A percentile compares a stretch with the other conserved stretches of the same genome.
Evolutionary conservation across 1,284 basidiomycete genomes (phyloP).

Genomic region (Meripilus lineatus): DNA sequence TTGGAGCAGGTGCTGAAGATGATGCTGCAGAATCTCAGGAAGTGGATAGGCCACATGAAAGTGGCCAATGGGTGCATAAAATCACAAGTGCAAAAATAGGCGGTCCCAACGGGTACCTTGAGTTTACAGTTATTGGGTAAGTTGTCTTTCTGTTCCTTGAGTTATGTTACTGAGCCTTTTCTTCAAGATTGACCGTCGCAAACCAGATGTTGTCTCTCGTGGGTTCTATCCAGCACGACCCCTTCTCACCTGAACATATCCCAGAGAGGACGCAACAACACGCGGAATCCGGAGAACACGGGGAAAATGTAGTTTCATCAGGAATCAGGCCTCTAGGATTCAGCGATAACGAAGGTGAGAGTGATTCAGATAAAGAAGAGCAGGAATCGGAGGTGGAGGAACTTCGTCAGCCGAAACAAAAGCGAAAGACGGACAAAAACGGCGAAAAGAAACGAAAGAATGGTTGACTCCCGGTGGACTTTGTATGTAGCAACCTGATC

Average conservation of each 20-base stretch:
- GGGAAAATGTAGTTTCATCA: too few species aligned
- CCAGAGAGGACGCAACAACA: constrained; percentile 24
- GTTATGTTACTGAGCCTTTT: constrained; percentile 7
- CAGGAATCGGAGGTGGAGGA: too few species aligned
- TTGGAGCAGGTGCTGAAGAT: constrained; percentile 35
- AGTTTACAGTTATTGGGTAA: constrained; percentile 91
- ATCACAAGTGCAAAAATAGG: constrained; percentile 71
- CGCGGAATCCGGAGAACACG: neutral
- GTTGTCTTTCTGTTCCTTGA: constrained; percentile 21
- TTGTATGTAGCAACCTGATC: too few species aligned
- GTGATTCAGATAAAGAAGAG: too few species aligned
- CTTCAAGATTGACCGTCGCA: constrained; percentile 77
- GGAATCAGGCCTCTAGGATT: too few species aligned
- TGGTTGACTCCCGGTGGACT: too few species aligned
- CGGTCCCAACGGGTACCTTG: constrained; percentile 61
- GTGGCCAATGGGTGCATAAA: constrained; percentile 82
- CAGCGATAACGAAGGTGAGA: too few species aligned
- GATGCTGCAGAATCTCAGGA: constrained; percentile 20
- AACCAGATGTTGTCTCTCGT: constrained; percentile 94
- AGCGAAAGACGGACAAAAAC: too few species aligned
- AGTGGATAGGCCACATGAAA: constrained; percentile 34
- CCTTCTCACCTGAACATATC: constrained; percentile 68
- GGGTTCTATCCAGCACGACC: constrained; percentile 85
- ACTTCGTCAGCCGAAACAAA: too few species aligned
- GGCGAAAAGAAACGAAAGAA: too few species aligned